Evolutionary conservation across 2,329 filamentous ascomycete species (phyloP), one percentile per base, ranked within the genome.

Genomic region (Neocucurbitaria cava): DNA sequence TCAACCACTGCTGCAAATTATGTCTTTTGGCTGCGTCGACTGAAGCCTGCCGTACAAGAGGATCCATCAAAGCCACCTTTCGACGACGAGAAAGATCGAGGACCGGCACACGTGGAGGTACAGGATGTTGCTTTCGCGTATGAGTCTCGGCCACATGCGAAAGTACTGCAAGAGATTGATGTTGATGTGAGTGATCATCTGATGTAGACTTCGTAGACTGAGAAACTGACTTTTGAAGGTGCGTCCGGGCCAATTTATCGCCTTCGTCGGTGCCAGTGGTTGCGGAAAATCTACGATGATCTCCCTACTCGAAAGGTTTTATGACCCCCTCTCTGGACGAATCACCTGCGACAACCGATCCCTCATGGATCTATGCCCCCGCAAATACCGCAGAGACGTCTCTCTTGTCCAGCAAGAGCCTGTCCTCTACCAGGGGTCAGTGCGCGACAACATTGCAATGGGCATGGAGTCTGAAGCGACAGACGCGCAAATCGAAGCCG

Each of bases 231-330:
- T 13, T 3, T 20, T 5, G 2, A 35, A 62, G 59, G 84, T 92
- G 44, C 85, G 85, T 13, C 89, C 90, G 0, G 90, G 91, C 7
- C 89, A 93, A 73, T 95, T 93, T 67, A 84, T 94, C 9, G 95
- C 95, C 0, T 84, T 98, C 2, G 95, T 98, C 7, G 95, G 95
- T 6, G 89, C 93, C 0, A 93, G 89, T 35, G 94, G 95, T 2
- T 97, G 95, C 71, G 95, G 95, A 52, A 98, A 99, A 79, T 91
- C 87, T 47, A 98, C 95, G 0, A 96, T 92, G 0, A 95, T 98
- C 65, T 89, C 91, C 1, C 83, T 98, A 3, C 81, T 98, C 18
- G 93, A 98, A 74, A 89, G 95, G 21, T 98, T 98, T 79, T 98
- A 98, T 71, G 92, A 98, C 66, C 91, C 93, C 0, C 80, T 93